Base-by-base conservation (phyloP, 257 asterid genomes). In the Eucommia ulmoides region DNA sequence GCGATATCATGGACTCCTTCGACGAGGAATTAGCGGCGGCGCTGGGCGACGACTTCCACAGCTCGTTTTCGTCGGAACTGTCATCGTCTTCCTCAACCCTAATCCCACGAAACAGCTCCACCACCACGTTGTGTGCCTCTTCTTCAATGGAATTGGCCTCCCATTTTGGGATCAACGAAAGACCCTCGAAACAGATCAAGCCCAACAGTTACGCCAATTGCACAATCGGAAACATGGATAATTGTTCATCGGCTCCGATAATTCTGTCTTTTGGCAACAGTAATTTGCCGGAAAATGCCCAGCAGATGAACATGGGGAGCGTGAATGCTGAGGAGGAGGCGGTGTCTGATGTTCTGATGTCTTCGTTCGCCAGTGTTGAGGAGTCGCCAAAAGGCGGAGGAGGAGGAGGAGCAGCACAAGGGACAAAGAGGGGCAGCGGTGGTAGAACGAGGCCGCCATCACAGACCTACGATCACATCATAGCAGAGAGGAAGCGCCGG, bases 401-500 rank as follows among this genome's bases (percentile, higher is more conserved):
- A 52, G 45, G 20, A 20, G 20, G 4, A 9, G 0, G 20, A 19
- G 26, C 19, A 48, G 6, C 20, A 23, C 1, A 66, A 60, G 44
- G 66, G 53, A 20, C 19, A 56, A 2, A 29, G 8, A 29, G 8
- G 38, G n/a, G n/a, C n/a, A n/a, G n/a, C n/a, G 23, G 74, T 10
- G 44, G 64, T 8, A 67, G 81, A 14, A 24, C 50, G 7, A 61
- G 82, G 62, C 75, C 75, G 7, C 54, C 63, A 8, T 64, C 78
- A 0, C 78, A 70, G 5, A 67, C 75, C 0, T 74, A 70, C 21
- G 78, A 70, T 49, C 81, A 74, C 51, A 70, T 70, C 0, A 44
- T 74, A 1, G 71, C 81, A 0, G 78, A 74, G 54, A 74, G 82
- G 42, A 74, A 70, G 54, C 68, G 81, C n/a, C 65, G 81, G 7